Evolutionary conservation across 2,329 filamentous ascomycete species (phyloP).

Genomic region (Alternaria dauci): DNA sequence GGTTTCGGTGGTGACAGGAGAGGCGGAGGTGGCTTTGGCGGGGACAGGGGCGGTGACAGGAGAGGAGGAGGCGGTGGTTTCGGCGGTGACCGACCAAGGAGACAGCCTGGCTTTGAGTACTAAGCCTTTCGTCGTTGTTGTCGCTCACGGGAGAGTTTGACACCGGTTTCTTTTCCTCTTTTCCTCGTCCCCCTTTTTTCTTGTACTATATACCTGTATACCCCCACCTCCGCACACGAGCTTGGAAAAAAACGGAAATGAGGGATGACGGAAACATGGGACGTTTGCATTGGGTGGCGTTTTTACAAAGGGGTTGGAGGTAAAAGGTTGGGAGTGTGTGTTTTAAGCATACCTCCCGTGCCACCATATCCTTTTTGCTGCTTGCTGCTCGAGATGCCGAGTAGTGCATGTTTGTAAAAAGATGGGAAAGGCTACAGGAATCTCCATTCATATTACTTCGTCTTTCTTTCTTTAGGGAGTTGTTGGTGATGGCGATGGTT

Average conservation of each 20-base stretch:
- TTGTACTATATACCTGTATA: constrained; percentile 31
- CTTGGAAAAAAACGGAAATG: background rate
- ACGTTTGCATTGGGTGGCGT: constrained; percentile 20
- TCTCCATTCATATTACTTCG: background rate
- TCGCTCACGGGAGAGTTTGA: background rate
- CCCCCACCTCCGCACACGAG: constrained; percentile 6
- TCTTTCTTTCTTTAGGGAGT: no score
- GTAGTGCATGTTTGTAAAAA: background rate
- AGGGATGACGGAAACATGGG: background rate
- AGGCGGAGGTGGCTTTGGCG: no score
- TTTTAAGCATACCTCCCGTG: no score
- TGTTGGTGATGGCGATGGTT: no score
- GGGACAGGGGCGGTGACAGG: constrained; percentile 19
- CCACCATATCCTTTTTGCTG: no score
- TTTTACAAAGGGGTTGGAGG: background rate
- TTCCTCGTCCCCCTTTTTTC: constrained; percentile 11
- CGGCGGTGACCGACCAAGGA: constrained; percentile 20
- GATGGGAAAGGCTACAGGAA: background rate
- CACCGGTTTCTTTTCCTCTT: background rate
- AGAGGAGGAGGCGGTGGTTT: constrained; percentile 10
- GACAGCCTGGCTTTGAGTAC: constrained; percentile 21
- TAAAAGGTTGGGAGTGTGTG: background rate
- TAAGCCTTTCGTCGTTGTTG: background rate
- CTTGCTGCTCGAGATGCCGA: no score
- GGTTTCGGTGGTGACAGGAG: constrained; percentile 23